Conservation (phyloP, 345 rosid genomes). For the Nasturtium officinale region DNA sequence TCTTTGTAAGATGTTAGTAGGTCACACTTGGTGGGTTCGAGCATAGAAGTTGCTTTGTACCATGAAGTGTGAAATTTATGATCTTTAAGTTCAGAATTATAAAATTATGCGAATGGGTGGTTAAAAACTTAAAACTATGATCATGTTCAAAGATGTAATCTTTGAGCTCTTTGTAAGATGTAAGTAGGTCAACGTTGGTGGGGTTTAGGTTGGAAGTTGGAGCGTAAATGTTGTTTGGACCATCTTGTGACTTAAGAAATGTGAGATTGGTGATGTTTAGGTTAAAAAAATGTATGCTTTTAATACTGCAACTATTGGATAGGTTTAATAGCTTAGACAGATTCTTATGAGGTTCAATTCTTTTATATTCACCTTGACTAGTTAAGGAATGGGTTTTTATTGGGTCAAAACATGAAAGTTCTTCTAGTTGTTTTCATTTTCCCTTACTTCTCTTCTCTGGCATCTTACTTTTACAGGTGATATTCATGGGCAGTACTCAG, state of each 20-base stretch:
- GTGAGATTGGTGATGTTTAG: background rate
- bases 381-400: background rate
- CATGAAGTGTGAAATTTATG: background rate
- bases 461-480: slow-evolving; percentile 60
- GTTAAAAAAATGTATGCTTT: background rate
- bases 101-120: too few relatives aligned
- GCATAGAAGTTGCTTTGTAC: background rate
- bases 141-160: background rate
- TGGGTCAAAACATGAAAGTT: background rate
- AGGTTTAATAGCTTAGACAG: background rate
- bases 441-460: slow-evolving; percentile 10
- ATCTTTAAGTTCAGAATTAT: too few relatives aligned
- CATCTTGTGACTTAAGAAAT: background rate
- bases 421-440: background rate
- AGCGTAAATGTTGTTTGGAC: slow-evolving; percentile 7
- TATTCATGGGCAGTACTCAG: slow-evolving; percentile 86
- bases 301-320: background rate
- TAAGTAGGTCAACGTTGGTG: background rate
- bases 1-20: background rate
- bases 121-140: background rate
- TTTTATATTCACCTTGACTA: slow-evolving; percentile 15
- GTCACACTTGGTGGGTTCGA: background rate
- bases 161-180: background rate
- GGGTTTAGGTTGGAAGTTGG: slow-evolving; percentile 12
- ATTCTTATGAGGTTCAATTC: too few relatives aligned